phyloP scores from a whole-genome alignment of 2,329 filamentous ascomycete genomes.

The Alternaria sp. region DNA sequence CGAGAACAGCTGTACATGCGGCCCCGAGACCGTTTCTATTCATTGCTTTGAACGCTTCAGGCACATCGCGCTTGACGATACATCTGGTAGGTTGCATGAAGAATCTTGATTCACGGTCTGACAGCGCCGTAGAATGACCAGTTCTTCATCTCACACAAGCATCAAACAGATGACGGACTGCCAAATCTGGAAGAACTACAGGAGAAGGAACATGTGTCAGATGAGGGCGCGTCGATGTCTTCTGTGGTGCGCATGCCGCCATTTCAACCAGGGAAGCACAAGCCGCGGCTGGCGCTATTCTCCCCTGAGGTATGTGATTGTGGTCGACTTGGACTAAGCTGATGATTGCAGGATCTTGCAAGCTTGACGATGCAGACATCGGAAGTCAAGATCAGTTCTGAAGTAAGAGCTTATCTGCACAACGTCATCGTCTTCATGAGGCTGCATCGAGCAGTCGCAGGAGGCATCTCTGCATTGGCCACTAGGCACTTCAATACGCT shows the following conservation, averaged over 20 bases:
- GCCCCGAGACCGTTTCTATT: constrained; percentile 83
- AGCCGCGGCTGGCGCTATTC: constrained; percentile 48
- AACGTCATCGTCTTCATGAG: constrained; percentile 88
- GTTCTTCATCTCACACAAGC: constrained; percentile 88
- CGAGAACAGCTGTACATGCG: constrained; percentile 74
- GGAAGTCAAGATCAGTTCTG: constrained; percentile 72
- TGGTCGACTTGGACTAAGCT: not conserved
- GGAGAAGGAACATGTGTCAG: constrained; percentile 28
- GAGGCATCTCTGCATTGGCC: constrained; percentile 78
- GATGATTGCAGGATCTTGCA: constrained; percentile 59
- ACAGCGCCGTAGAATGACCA: constrained; percentile 75
- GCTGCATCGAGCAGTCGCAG: constrained; percentile 82
- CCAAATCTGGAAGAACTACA: constrained; percentile 72
- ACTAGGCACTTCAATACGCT: constrained; percentile 79
- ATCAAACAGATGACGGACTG: constrained; percentile 75
- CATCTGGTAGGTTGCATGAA: constrained; percentile 51
- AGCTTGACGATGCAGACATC: constrained; percentile 67
- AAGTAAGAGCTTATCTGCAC: constrained; percentile 83
- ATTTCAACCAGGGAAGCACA: constrained; percentile 23
- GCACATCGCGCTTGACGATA: constrained; percentile 48
- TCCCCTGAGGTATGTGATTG: constrained; percentile 54
- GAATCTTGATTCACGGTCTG: constrained; percentile 50
- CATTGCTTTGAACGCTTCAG: constrained; percentile 70
- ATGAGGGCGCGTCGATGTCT: constrained; percentile 46
- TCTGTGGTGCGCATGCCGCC: constrained; percentile 51